These are phyloP conservation scores for Torulaspora franciscae DNA, from an alignment of 805 yeast genomes.

Conservation along the genomic window DNA sequence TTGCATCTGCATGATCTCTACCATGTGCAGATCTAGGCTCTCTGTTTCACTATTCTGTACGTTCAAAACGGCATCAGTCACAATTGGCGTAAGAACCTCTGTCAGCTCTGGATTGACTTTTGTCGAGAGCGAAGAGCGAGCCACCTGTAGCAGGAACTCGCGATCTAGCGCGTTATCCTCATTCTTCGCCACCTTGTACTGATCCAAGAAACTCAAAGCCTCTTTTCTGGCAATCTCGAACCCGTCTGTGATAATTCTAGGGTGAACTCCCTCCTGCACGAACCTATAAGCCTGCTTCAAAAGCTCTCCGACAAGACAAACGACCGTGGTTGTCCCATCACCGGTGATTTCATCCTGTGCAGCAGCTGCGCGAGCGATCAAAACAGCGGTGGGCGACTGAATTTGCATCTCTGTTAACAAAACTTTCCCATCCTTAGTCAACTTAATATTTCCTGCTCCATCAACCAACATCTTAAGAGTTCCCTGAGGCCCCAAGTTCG, in stretches of 20 bases:
- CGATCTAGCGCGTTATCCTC: conserved; percentile 55
- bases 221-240: conserved; percentile 84
- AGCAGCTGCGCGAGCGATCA: conserved; percentile 95
- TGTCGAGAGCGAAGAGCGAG: conserved; percentile 82
- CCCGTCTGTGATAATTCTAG: conserved; percentile 90
- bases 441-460: conserved; percentile 91
- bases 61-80: conserved; percentile 89
- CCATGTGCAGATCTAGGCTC: conserved; percentile 86
- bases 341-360: conserved; percentile 99
- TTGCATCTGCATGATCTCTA: conserved; percentile 98
- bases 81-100: conserved; percentile 84
- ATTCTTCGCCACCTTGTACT: conserved; percentile 50
- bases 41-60: conserved; percentile 52
- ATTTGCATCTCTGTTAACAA: conserved; percentile 94
- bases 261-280: conserved; percentile 91
- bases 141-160: conserved; percentile 85
- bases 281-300: conserved; percentile 91
- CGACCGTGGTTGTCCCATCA: conserved; percentile 97
- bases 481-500: conserved; percentile 95
- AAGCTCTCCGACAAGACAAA: conserved; percentile 87
- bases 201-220: conserved; percentile 62
- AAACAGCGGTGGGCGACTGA: conserved; percentile 82
- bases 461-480: conserved; percentile 95
- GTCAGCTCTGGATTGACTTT: conserved; percentile 75
- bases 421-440: conserved; percentile 96